Evolutionary conservation across 2,329 filamentous ascomycete species (phyloP), one percentile per base, ranked within the genome.

Genomic region (Colletotrichum kahawae): DNA sequence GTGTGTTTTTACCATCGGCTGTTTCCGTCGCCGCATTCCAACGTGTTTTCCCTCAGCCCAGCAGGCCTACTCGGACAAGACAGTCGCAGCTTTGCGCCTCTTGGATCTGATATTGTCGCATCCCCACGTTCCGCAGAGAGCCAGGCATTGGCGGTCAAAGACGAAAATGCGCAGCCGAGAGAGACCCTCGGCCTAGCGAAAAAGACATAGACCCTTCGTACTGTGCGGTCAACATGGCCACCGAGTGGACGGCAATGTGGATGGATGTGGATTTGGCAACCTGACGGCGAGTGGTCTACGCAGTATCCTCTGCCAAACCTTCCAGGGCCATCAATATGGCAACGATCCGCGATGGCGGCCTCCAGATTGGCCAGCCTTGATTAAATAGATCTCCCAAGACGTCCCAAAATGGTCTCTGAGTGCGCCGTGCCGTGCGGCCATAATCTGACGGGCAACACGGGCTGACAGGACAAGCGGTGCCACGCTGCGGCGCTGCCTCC

Each of bases 341-440:
- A 75, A 75, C 24, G 68, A 75, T 75, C 68, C 63, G 69, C 72
- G 36, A 43, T 38, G 54, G 38, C 54, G 60, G 71, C 71, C 38
- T 66, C 67, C 31, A 65, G 67, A 71, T 71, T 72, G 68, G 72
- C 68, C 72, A 75, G 72, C 69, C 72, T 72, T 75, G 72, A 67
- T 72, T 72, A 63, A 75, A 13, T 75, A 69, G 68, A 75, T 75
- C 72, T 67, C 43, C 62, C 72, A 75, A 43, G n/a, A 48, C 38
- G 56, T 63, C 34, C 69, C 33, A 34, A 67, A 72, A 24, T 51
- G 63, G 38, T 18, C 27, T 33, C 33, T 38, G 29, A 21, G 54
- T 56, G 62, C 36, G 31, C 68, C 33, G 62, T 48, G 31, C 68
- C 33, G 38, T 36, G 60, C 38, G 67, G 70, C 64, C 70, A 64